phyloP scores from a whole-genome alignment of 176 grass and related monocot species.

The Musa troglodytarum region DNA sequence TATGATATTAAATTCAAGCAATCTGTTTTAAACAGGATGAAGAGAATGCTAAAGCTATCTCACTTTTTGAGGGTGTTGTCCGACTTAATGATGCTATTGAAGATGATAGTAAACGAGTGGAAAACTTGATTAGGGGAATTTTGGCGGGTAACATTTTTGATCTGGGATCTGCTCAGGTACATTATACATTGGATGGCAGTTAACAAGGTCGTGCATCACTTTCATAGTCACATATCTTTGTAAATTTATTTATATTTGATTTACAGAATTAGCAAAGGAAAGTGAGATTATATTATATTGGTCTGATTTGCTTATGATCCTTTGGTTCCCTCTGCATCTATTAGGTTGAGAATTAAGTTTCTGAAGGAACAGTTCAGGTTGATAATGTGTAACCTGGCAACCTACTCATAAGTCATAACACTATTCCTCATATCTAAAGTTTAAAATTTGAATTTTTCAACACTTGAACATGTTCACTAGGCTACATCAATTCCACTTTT shows the following conservation, averaged over 20 bases:
- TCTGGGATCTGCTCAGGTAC: conserved; percentile 89
- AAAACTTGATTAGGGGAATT: conserved; percentile 83
- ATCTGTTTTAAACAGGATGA: conserved; percentile 54
- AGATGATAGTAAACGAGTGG: conserved; percentile 60
- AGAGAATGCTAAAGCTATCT: conserved; percentile 98
- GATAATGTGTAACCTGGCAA: neutral
- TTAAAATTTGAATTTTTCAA: neutral
- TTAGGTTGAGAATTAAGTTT: neutral
- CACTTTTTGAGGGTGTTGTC: conserved; percentile 74
- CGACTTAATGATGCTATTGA: conserved; percentile 78
- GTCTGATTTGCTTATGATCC: neutral
- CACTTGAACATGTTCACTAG: neutral
- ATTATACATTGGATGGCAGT: neutral
- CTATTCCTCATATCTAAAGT: neutral
- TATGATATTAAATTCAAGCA: neutral
- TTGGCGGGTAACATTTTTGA: conserved; percentile 99
- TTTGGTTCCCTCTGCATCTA: neutral
- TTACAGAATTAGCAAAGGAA: neutral
- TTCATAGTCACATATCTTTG: neutral
- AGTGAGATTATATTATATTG: neutral
- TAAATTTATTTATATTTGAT: neutral
- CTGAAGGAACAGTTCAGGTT: neutral
- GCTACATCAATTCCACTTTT: neutral
- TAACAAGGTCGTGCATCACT: neutral
- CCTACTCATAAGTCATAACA: neutral